Evolutionary conservation across 2,329 filamentous ascomycete species (phyloP), one percentile per base, ranked within the genome.

Genomic region (Drechslerella dactyloides): DNA sequence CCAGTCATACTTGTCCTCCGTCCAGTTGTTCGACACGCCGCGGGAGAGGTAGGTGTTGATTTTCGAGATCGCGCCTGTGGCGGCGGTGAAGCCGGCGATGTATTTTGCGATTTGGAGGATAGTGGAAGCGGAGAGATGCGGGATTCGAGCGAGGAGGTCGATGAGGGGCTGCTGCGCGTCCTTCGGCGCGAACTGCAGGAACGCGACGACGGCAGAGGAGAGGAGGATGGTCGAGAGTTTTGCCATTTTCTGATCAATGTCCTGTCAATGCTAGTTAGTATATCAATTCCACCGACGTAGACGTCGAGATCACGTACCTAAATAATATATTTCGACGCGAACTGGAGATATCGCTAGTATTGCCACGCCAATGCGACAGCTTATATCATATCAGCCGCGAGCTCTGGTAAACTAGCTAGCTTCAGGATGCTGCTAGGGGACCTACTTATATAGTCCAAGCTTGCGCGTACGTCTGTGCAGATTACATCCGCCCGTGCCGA

Each of bases 1-100:
- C 68, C 68, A 72, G 35, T 72, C 60, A 61, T 72, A 72, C n/a
- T 52, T 48, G 33, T 72, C 68, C 13, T 72, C 68, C 1, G 50
- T 63, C 60, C 60, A 72, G 48, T 72, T 72, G 48, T 72, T 72
- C 51, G 64, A 37, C 17, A 37, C 53, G 24, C 60, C 64, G 50
- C 60, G 44, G 10, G 68, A 72, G 37, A 50, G 52, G 30, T 72
- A 72, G 3, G 60, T 23, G 33, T 65, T 72, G 42, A 61, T n/a
- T 17, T 55, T 65, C 5, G 60, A 63, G 13, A 58, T 1, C 11
- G 55, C 11, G 8, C 58, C 59, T 4, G 58, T 60, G 19, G 48
- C 24, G 2, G 63, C 11, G 7, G 24, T 61, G 48, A 55, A 70
- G n/a, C 37, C 54, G 17, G 54, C 53, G 35, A 55, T 33, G n/a